Evolutionary conservation across 2,329 filamentous ascomycete genomes (phyloP).

Genomic region (Colletotrichum ledebouriae): DNA sequence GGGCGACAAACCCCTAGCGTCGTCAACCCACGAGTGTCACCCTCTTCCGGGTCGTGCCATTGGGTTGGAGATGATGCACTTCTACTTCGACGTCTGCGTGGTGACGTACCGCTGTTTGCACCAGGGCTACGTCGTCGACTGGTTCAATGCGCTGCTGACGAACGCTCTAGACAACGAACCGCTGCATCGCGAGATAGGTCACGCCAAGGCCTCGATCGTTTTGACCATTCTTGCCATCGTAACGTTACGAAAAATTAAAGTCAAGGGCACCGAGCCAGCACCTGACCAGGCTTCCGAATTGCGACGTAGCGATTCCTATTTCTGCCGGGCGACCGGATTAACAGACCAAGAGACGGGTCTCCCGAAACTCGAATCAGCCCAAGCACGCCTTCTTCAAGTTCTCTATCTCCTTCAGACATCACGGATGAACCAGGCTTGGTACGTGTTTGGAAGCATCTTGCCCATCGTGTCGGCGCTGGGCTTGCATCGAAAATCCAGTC

Average conservation of each 20-base stretch:
- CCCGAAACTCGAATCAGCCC: constrained; percentile 68
- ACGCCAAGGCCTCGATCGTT: constrained; percentile 61
- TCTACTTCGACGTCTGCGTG: constrained; percentile 71
- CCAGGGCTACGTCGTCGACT: constrained; percentile 62
- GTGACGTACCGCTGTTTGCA: constrained; percentile 71
- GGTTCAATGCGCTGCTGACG: constrained; percentile 57
- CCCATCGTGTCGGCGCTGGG: constrained; percentile 64
- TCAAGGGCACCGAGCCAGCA: constrained; percentile 33
- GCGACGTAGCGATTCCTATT: constrained; percentile 46
- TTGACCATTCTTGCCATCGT: constrained; percentile 63
- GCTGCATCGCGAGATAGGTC: constrained; percentile 55
- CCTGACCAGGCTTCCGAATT: constrained; percentile 34
- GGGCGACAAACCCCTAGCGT: constrained; percentile 49
- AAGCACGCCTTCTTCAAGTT: constrained; percentile 69
- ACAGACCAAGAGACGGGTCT: constrained; percentile 64
- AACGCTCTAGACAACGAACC: constrained; percentile 54
- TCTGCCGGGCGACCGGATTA: constrained; percentile 44
- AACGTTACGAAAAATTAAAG: constrained; percentile 59
- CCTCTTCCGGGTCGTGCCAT: constrained; percentile 43
- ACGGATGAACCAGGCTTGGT: constrained; percentile 73
- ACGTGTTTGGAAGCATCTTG: constrained; percentile 68
- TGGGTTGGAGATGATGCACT: constrained; percentile 46
- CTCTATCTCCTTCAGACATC: constrained; percentile 71
- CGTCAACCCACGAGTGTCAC: constrained; percentile 27
- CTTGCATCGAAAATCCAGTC: constrained; percentile 37